A percentile compares a stretch with the other conserved stretches of the same genome.
phyloP scores from a whole-genome alignment of 2,329 filamentous ascomycete species.

The Diaporthe vaccinii region DNA sequence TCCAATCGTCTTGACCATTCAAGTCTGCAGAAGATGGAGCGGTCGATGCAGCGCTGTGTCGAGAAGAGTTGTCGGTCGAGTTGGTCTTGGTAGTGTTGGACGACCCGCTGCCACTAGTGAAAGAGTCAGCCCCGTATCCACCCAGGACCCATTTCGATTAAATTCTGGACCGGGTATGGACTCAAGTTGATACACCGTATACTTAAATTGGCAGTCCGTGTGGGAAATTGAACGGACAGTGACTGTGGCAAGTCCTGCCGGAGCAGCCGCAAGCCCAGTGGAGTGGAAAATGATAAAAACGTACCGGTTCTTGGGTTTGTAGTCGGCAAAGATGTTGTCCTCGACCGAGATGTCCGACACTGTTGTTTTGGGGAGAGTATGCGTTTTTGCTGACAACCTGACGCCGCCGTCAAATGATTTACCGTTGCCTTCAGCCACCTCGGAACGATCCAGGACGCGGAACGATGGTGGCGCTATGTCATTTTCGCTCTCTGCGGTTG shows the following conservation, averaged over 20 bases:
- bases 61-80: constrained; percentile 72
- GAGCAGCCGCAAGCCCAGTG: constrained; percentile 32
- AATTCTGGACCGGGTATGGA: constrained; percentile 42
- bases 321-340: constrained; percentile 71
- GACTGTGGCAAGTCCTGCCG: constrained; percentile 32
- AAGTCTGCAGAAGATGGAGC: constrained; percentile 69
- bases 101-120: constrained; percentile 67
- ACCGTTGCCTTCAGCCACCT: constrained; percentile 52
- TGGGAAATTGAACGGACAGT: constrained; percentile 39
- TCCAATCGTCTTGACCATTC: constrained; percentile 57
- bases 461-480: constrained; percentile 66
- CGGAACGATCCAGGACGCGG: constrained; percentile 68
- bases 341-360: constrained; percentile 55
- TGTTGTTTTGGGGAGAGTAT: constrained; percentile 55
- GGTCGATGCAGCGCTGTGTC: constrained; percentile 74
- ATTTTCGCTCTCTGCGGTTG: constrained; percentile 68
- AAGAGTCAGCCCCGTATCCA: constrained; percentile 54
- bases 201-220: constrained; percentile 41
- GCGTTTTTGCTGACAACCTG: constrained; percentile 55
- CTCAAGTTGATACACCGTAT: constrained; percentile 41
- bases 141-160: constrained; percentile 41
- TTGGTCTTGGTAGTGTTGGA: constrained; percentile 73
- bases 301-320: constrained; percentile 68
- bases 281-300: constrained; percentile 48
- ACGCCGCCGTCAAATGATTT: constrained; percentile 67